Base-by-base conservation (phyloP, 495 filamentous ascomycete genomes). In the Barbatosphaeria neglecta region DNA sequence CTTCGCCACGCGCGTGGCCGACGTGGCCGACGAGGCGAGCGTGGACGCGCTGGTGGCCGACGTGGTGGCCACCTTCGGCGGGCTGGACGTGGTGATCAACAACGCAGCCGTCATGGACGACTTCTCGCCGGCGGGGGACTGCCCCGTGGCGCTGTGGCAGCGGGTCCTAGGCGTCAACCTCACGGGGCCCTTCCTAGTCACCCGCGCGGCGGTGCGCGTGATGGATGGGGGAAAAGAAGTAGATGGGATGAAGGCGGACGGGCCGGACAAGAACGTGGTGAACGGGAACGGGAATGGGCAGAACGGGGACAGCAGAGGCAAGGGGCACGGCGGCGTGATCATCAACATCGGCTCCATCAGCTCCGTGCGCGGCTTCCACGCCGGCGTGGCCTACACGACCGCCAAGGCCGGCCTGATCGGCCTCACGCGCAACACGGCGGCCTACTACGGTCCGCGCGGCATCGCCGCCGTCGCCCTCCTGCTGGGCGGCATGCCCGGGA, bases 381-480 rank as follows among this genome's bases (percentile, higher is more conserved):
- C 54, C 58, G 78, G 77, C 39, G 71, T 62, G 4, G 77, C 77
- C 6, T 81, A 80, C 50, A 74, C 75, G 2, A 68, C 66, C 6
- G 67, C 66, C 53, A 78, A 78, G 60, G 68, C 74, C 46, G 74
- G 64, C 22, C 53, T 82, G 15, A 52, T 79, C 11, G 80, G 76
- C 4, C 59, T 81, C 49, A 82, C 79, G 19, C 81, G 82, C 59
- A 81, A 71, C 56, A 82, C 77, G 23, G 78, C 78, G 2, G 66
- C 70, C 0, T 77, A 62, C 59, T 82, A 82, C 56, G 72, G 66
- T 0, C 62, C 59, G 33, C 73, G 76, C 57, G 74, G 75, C 18
- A 79, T 83, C 54, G 68, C 70, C 39, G 72, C 66, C 50, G 69
- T 81, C 31, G 76, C 73, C 0, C 57, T 82, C 44, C 59, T 73